Conservation (phyloP, 2,329 filamentous ascomycete genomes). For the Neofusicoccum parvum region DNA sequence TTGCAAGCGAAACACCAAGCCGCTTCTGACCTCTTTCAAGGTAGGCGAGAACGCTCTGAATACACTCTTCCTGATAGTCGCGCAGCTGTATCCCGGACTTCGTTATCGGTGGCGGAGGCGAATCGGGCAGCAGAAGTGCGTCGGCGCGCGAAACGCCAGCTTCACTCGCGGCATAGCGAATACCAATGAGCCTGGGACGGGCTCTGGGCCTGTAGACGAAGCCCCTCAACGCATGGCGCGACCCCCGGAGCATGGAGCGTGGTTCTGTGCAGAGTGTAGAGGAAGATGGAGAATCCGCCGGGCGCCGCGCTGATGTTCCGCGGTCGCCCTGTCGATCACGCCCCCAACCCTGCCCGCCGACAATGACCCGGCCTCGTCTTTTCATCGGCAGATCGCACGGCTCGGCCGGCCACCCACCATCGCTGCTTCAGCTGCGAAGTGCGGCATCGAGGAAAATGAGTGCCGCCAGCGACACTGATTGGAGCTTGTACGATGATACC, state of each 20-base stretch:
- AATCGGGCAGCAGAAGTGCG: constrained; percentile 1
- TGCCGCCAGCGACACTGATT: not conserved
- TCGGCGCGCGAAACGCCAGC: not conserved
- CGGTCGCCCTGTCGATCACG: not conserved
- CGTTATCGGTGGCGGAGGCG: constrained; percentile 21
- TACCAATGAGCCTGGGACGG: not conserved
- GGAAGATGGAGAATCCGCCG: not conserved
- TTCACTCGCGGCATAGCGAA: constrained; percentile 26
- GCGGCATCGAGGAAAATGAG: not conserved
- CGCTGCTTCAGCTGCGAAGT: not conserved
- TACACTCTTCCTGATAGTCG: constrained; percentile 89
- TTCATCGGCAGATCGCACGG: not conserved
- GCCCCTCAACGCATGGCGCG: constrained; percentile 34
- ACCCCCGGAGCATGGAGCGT: constrained; percentile 34
- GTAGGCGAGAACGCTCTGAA: constrained; percentile 74
- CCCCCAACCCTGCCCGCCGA: too few species aligned
- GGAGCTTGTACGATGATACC: not conserved
- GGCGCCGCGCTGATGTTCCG: not conserved
- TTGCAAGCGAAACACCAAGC: constrained; percentile 82
- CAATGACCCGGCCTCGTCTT: not conserved
- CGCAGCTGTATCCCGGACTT: constrained; percentile 61
- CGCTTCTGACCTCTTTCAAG: constrained; percentile 73
- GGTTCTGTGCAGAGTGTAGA: not conserved
- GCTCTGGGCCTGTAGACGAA: constrained; percentile 18
- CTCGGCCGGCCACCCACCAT: not conserved